These are phyloP conservation scores for Aspergillus fructus DNA, from an alignment of 2,329 filamentous ascomycete genomes.

Conservation along the genomic window DNA sequence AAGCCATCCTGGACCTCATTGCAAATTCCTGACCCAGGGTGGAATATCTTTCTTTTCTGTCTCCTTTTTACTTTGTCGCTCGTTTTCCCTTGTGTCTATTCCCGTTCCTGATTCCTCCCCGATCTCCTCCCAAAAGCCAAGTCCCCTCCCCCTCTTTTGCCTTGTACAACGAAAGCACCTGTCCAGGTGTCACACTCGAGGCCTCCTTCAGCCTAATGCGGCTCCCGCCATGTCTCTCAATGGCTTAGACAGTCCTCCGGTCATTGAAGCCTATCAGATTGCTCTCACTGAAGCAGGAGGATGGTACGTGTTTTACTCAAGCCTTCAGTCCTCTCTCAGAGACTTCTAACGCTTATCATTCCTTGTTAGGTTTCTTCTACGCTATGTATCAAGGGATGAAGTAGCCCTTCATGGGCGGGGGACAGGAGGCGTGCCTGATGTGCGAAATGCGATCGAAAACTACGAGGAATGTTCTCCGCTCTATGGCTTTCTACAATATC, in stretches of 20 bases:
- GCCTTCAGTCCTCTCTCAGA: background rate
- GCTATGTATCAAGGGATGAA: constrained; percentile 86
- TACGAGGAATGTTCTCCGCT: constrained; percentile 85
- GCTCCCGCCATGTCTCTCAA: constrained; percentile 79
- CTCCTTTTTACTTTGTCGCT: background rate
- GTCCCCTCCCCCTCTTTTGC: constrained; percentile 14
- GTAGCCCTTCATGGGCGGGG: constrained; percentile 76
- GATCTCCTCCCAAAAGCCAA: background rate
- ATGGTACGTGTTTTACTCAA: constrained; percentile 66
- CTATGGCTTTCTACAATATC: constrained; percentile 88
- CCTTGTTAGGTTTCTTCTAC: constrained; percentile 78
- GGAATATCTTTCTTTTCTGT: background rate
- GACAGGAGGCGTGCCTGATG: constrained; percentile 78
- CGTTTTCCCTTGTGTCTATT: constrained; percentile 1
- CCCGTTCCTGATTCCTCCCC: constrained; percentile 2
- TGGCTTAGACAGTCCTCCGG: constrained; percentile 77
- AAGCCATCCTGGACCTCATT: background rate
- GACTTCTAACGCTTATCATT: constrained; percentile 8
- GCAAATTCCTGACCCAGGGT: background rate
- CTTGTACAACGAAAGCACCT: constrained; percentile 9
- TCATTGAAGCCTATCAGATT: constrained; percentile 81
- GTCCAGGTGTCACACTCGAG: constrained; percentile 14
- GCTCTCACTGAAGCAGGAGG: constrained; percentile 81
- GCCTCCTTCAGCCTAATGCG: constrained; percentile 28
- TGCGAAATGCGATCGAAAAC: constrained; percentile 71